phyloP scores from a whole-genome alignment of 495 filamentous ascomycete genomes.

The Hypoxylon trugodes region DNA sequence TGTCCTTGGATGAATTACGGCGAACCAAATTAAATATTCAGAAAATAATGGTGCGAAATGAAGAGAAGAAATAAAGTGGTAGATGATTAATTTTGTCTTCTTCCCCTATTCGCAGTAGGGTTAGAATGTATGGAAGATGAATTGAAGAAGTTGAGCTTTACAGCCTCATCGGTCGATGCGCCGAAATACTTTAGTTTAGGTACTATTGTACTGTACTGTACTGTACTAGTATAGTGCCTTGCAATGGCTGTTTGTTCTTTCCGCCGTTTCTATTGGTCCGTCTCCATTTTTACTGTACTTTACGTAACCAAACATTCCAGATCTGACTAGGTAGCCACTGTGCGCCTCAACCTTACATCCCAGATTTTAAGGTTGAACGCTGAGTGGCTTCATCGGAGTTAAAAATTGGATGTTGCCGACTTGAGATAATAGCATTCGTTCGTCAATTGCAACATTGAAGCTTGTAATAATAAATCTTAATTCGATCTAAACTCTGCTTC shows the following conservation, averaged over 20 bases:
- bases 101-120: neutral
- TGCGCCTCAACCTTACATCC: neutral
- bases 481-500: too few relatives aligned
- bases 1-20: too few relatives aligned
- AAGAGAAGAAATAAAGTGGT: neutral
- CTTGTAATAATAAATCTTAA: too few relatives aligned
- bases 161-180: slow-evolving; percentile 22
- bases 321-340: neutral
- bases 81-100: neutral
- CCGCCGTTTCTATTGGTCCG: neutral
- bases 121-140: neutral
- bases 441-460: neutral
- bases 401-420: too few relatives aligned
- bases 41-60: too few relatives aligned
- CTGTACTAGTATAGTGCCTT: neutral
- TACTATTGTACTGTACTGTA: too few relatives aligned
- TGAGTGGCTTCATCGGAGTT: too few relatives aligned
- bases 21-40: too few relatives aligned
- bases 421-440: too few relatives aligned
- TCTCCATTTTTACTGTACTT: neutral
- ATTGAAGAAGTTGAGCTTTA: slow-evolving; percentile 11
- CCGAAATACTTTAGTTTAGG: too few relatives aligned
- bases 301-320: too few relatives aligned
- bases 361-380: neutral
- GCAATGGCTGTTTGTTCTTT: neutral